These are phyloP conservation scores for Drechslerella dactyloides DNA, from an alignment of 2,329 filamentous ascomycete species.

Conservation along the genomic window DNA sequence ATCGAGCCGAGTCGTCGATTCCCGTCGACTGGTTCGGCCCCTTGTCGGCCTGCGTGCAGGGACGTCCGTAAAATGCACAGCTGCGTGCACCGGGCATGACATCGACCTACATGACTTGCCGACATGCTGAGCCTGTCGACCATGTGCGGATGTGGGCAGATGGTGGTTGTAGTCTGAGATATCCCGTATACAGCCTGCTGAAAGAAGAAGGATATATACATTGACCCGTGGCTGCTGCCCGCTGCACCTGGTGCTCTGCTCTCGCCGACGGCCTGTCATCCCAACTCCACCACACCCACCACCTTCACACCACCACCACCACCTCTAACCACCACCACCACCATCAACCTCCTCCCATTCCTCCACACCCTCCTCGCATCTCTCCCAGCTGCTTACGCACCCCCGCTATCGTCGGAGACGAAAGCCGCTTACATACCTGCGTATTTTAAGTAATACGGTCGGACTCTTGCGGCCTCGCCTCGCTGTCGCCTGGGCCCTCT, in stretches of 20 bases:
- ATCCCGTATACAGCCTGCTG: neutral
- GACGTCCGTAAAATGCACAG: neutral
- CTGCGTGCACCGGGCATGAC: neutral
- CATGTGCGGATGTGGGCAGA: neutral
- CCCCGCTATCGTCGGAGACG: constrained; percentile 25
- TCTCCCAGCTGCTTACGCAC: constrained; percentile 13
- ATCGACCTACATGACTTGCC: too few relatives aligned
- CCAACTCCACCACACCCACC: constrained; percentile 25
- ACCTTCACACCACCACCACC: neutral
- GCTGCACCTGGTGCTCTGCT: constrained; percentile 25
- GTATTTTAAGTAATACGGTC: constrained; percentile 44
- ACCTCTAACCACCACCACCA: neutral
- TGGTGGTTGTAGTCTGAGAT: neutral
- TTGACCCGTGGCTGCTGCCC: constrained; percentile 5
- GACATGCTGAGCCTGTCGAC: neutral
- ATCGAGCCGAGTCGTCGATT: constrained; percentile 18
- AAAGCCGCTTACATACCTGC: constrained; percentile 22
- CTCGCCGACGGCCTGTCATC: constrained; percentile 32
- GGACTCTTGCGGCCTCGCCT: constrained; percentile 21
- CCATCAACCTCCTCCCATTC: neutral
- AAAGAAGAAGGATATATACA: neutral
- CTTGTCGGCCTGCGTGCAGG: constrained; percentile 5
- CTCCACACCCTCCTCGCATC: constrained; percentile 18
- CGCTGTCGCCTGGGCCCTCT: constrained; percentile 3
- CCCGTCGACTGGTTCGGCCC: constrained; percentile 16